These are phyloP conservation scores for Stevia rebaudiana DNA, from an alignment of 140 eudicot species.

Conservation along the genomic window DNA sequence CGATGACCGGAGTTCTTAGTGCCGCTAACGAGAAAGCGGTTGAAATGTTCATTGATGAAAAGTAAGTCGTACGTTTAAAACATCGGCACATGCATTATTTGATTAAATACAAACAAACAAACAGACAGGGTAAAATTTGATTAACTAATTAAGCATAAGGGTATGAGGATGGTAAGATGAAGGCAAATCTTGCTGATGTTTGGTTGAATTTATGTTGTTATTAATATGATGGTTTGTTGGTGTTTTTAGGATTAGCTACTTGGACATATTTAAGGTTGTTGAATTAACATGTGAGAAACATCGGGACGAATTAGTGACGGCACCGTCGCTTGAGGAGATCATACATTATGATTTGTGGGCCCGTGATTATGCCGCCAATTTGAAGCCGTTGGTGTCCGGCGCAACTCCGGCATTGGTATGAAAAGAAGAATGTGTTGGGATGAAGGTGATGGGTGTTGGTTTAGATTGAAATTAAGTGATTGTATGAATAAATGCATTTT, in stretches of 20 bases:
- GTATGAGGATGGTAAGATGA: no score
- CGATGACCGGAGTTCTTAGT: slow-evolving; percentile 97
- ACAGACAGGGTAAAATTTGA: no score
- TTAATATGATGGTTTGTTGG: slow-evolving; percentile 8
- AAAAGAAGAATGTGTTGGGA: slow-evolving; percentile 9
- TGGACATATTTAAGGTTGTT: slow-evolving; percentile 91
- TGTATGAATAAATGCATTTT: slow-evolving; percentile 25
- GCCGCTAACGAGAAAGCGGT: slow-evolving; percentile 99
- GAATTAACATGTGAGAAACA: slow-evolving; percentile 94
- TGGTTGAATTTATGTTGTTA: background rate
- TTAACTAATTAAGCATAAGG: no score
- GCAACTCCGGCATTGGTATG: slow-evolving; percentile 65
- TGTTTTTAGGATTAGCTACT: slow-evolving; percentile 69
- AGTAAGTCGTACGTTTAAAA: slow-evolving; percentile 39
- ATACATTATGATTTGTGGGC: slow-evolving; percentile 96
- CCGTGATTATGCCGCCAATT: slow-evolving; percentile 67
- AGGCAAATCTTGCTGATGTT: no score
- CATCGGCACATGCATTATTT: slow-evolving; percentile 11
- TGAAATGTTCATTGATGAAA: slow-evolving; percentile 81
- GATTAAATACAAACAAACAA: background rate
- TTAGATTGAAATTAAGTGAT: background rate
- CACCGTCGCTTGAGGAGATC: slow-evolving; percentile 92
- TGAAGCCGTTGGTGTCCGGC: slow-evolving; percentile 48
- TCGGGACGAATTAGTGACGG: slow-evolving; percentile 63
- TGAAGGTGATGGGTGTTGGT: slow-evolving; percentile 3